Evolutionary conservation across 176 grass and related monocot species (phyloP).

Genomic region (Zizania latifolia): DNA sequence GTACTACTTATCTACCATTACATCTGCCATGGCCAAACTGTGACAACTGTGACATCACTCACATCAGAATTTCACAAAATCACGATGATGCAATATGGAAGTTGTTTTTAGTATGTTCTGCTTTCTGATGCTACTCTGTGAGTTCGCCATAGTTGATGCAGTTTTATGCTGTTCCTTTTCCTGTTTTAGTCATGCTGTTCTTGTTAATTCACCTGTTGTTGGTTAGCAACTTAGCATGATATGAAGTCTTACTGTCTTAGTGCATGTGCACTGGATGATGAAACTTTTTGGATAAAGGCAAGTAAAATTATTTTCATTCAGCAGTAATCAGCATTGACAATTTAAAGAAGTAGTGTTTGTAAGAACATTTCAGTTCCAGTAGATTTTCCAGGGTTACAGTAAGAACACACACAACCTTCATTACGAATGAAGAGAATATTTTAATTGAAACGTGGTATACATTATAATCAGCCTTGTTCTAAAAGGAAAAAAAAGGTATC

Average conservation of each 20-base stretch:
- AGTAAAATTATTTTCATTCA: background rate
- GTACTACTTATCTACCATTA: background rate
- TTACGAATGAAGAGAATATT: background rate
- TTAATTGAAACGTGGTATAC: constrained; percentile 29
- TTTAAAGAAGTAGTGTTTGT: no score
- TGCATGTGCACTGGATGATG: background rate
- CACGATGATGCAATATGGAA: background rate
- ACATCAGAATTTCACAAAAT: no score
- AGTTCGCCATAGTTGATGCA: constrained; percentile 43
- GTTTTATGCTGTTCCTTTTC: constrained; percentile 9
- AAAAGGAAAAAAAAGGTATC: constrained; percentile 49
- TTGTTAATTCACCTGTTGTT: background rate
- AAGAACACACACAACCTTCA: background rate
- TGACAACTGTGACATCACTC: no score
- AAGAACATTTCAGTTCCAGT: background rate
- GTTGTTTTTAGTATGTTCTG: background rate
- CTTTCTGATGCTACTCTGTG: constrained; percentile 7
- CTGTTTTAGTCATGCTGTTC: background rate
- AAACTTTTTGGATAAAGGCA: background rate
- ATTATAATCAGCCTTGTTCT: constrained; percentile 34
- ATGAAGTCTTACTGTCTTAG: background rate
- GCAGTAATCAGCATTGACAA: no score
- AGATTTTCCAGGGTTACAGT: background rate
- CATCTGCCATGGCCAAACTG: background rate
- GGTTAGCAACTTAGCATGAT: background rate